Base-by-base conservation (phyloP, 1,139 yeast species). In the Suhomyces terraborum region DNA sequence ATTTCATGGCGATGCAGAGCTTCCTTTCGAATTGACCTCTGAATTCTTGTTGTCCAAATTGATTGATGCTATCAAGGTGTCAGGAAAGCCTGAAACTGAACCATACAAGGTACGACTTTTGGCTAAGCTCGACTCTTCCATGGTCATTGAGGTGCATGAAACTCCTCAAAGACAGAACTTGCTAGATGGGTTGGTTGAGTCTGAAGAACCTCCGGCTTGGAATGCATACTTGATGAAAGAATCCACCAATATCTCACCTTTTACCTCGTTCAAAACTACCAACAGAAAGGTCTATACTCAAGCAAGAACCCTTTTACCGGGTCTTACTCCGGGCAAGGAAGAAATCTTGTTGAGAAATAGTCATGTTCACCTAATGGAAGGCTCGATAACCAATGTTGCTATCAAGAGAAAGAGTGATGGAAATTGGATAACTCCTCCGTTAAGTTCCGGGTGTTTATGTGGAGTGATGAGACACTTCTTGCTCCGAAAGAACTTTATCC, bases 231-330 rank as follows among this genome's bases (percentile, higher is more conserved):
- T 88, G 5, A 94, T 87, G 57, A 54, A 69, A 0, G 62, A 73
- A 28, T 67, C 79, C 3, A 73, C 79, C 0, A 55, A 75, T 39
- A 74, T 80, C 0, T 80, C 94, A 0, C 88, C 91, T 2, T 88
- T 85, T 59, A 88, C 96, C 0, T 84, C 95, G 3, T 86, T 91
- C 67, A 93, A 93, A 58, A 93, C 98, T 0, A 88, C 97, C 0
- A 66, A 71, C 24, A 70, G 98, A 47, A 68, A 68, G 2, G 79
- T 73, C 37, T 91, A 91, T 59, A 73, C 68, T 32, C 69, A 59
- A 3, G 84, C 96, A 0, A 67, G 98, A 43, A 65, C 85, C 40
- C 46, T 62, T n/a, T 51, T 67, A 16, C 72, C 76, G 2, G 70
- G 71, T 5, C 41, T 47, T 10, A 54, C 55, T 3, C 67, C 73